Percentiles rank a stretch among this genome's conserved stretches.
phyloP scores from a whole-genome alignment of 805 yeast species.

The Saturnispora dispora region DNA sequence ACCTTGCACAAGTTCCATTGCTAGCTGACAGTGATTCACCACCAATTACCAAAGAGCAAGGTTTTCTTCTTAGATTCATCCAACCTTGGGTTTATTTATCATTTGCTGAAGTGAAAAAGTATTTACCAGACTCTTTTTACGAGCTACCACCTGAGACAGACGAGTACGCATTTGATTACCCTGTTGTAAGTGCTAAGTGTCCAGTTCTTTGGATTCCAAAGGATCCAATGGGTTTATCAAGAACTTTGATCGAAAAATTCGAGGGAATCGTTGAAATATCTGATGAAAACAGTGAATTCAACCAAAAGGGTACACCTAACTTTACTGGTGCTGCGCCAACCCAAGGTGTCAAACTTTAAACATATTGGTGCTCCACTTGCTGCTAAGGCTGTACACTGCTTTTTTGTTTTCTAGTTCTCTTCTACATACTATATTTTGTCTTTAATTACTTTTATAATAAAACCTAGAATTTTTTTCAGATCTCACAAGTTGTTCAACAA shows the following conservation, averaged over 20 bases:
- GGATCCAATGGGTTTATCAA: constrained; percentile 79
- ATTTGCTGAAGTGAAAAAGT: constrained; percentile 37
- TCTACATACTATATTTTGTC: neutral
- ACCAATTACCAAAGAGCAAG: constrained; percentile 10
- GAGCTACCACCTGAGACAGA: constrained; percentile 38
- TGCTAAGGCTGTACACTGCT: neutral
- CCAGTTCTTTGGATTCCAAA: constrained; percentile 89
- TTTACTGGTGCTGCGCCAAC: constrained; percentile 47
- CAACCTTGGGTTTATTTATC: constrained; percentile 47
- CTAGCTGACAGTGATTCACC: constrained; percentile 55
- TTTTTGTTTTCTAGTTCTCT: neutral
- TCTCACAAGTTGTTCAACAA: neutral
- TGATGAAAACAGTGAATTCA: constrained; percentile 59
- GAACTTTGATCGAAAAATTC: constrained; percentile 46
- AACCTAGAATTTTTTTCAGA: neutral
- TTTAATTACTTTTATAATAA: neutral
- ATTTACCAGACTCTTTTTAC: constrained; percentile 53
- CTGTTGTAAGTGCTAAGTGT: constrained; percentile 57
- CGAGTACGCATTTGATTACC: constrained; percentile 65
- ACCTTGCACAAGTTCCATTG: constrained; percentile 38
- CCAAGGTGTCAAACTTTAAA: neutral
- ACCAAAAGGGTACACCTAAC: constrained; percentile 37
- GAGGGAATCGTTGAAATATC: constrained; percentile 47
- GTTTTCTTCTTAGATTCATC: constrained; percentile 36
- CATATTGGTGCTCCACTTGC: too few species aligned